A percentile compares a stretch with the other conserved stretches of the same genome.
phyloP scores from a whole-genome alignment of 495 filamentous ascomycete genomes.

The Mytilinidion resinicola region DNA sequence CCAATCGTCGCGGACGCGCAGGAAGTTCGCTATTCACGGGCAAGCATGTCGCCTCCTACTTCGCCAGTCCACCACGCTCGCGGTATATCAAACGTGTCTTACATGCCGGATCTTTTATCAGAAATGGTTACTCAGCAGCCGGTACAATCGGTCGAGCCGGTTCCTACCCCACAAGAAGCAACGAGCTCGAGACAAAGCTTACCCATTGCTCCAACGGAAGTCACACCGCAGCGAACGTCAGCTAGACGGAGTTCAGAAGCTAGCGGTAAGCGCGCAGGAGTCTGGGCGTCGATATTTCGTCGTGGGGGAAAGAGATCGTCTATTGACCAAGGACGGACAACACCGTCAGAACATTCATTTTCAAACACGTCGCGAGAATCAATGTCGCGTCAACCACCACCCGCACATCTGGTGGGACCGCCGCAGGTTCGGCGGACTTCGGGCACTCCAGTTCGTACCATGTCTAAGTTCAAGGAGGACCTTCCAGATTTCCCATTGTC shows the following conservation, averaged over 20 bases:
- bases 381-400: conserved; percentile 48
- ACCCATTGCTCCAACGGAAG: no score
- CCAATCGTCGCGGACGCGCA: conserved; percentile 42
- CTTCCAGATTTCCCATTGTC: conserved; percentile 78
- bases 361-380: conserved; percentile 87
- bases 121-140: conserved; percentile 10
- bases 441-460: conserved; percentile 63
- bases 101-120: conserved; percentile 44
- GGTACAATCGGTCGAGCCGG: conserved; percentile 18
- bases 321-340: conserved; percentile 48
- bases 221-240: no score
- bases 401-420: conserved; percentile 40
- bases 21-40: conserved; percentile 46
- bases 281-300: conserved; percentile 69
- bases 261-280: conserved; percentile 39
- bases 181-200: no score
- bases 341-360: conserved; percentile 48
- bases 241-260: conserved; percentile 36
- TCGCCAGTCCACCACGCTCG: conserved; percentile 50
- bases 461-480: conserved; percentile 90
- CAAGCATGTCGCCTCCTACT: conserved; percentile 50
- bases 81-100: conserved; percentile 49
- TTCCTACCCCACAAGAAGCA: no score
- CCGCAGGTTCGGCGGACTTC: conserved; percentile 32
- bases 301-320: conserved; percentile 57